Evolutionary conservation across 23 red algal species (phyloP).

Genomic region (Rhodosorus marinus): DNA sequence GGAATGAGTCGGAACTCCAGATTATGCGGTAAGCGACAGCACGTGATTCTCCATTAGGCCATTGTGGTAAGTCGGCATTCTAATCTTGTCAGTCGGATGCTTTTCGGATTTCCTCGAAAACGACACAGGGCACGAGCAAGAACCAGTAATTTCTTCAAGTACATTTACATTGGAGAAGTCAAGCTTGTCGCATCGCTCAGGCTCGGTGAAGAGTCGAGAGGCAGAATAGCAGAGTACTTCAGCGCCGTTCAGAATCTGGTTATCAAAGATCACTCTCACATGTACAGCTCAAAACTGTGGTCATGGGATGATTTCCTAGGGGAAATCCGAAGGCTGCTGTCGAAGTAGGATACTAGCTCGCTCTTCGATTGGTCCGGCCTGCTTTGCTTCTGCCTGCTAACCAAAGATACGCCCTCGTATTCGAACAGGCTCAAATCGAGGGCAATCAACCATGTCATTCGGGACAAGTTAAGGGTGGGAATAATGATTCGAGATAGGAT

Average conservation of each 20-base stretch:
- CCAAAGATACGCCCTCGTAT: no score
- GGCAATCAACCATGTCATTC: no score
- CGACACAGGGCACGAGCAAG: conserved; percentile 53
- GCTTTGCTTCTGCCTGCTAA: no score
- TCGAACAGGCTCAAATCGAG: no score
- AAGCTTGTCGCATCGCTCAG: conserved; percentile 59
- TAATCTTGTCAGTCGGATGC: conserved; percentile 22
- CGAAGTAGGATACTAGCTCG: no score
- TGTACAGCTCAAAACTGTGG: conserved; percentile 68
- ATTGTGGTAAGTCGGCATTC: neutral
- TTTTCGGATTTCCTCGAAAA: no score
- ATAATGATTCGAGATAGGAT: no score
- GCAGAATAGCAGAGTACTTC: conserved; percentile 15
- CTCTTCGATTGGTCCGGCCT: no score
- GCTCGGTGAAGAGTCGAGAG: conserved; percentile 31
- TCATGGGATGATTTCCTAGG: conserved; percentile 62
- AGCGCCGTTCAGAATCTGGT: conserved; percentile 58
- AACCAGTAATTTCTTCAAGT: conserved; percentile 71
- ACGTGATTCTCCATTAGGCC: conserved; percentile 1
- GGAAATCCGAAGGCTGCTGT: no score
- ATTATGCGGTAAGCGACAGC: neutral
- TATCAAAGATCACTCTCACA: conserved; percentile 35
- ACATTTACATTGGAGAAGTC: conserved; percentile 79
- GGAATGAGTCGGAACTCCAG: conserved; percentile 10
- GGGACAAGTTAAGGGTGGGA: no score